Evolutionary conservation across 352 stramenopile genomes (phyloP).

Genomic region (Phytophthora tentaculata): DNA sequence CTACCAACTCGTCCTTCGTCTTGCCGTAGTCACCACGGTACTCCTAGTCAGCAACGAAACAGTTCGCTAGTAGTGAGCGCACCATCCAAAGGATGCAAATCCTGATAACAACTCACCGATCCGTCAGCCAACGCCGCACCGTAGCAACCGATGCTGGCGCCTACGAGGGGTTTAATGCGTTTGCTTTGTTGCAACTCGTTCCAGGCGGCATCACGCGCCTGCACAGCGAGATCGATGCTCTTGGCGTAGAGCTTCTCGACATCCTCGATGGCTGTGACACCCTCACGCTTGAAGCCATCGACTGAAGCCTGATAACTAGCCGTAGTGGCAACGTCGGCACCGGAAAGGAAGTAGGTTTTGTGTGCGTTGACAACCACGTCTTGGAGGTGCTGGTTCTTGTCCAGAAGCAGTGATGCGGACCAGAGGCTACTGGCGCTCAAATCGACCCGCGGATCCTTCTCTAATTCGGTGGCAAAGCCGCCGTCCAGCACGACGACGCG

Average conservation of each 20-base stretch:
- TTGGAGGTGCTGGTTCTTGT: slow-evolving; percentile 56
- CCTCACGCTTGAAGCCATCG: slow-evolving; percentile 81
- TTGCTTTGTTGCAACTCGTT: slow-evolving; percentile 40
- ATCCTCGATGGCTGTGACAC: slow-evolving; percentile 43
- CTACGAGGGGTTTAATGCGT: slow-evolving; percentile 74
- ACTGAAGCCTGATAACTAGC: slow-evolving; percentile 89
- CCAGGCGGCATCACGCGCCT: slow-evolving; percentile 71
- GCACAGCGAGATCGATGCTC: slow-evolving; percentile 76
- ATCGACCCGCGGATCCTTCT: slow-evolving; percentile 72
- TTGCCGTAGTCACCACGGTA: slow-evolving; percentile 86
- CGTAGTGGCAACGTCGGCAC: slow-evolving; percentile 83
- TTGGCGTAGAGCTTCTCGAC: slow-evolving; percentile 73
- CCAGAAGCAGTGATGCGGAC: slow-evolving; percentile 75
- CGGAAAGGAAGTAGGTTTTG: slow-evolving; percentile 75
- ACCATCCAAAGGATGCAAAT: slow-evolving; percentile 7
- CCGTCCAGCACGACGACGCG: slow-evolving; percentile 75
- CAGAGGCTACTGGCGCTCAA: slow-evolving; percentile 64
- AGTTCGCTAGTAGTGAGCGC: slow-evolving; percentile 6
- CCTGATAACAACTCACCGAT: slow-evolving; percentile 54
- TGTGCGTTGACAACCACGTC: slow-evolving; percentile 73
- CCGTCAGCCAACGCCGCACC: slow-evolving; percentile 83
- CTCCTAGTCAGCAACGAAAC: slow-evolving; percentile 51
- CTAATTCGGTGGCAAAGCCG: slow-evolving; percentile 78
- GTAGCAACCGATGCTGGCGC: slow-evolving; percentile 88
- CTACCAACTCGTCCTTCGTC: slow-evolving; percentile 67